A percentile compares a stretch with the other conserved stretches of the same genome.
These are phyloP conservation scores for Serpula lacrymans DNA, from an alignment of 768 basidiomycete genomes.

Conservation along the genomic window DNA sequence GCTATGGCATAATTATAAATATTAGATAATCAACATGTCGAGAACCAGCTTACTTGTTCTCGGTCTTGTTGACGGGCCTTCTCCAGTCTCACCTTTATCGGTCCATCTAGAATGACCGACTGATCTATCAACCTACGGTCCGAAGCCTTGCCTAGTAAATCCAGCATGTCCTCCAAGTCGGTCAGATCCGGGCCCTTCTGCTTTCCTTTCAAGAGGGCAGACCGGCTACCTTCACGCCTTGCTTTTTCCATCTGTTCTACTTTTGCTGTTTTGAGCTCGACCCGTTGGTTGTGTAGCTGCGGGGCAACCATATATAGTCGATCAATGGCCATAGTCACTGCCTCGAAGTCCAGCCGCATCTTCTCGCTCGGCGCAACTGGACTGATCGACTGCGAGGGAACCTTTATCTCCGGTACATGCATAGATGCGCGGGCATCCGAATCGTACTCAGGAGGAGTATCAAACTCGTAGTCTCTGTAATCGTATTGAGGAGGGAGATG, in stretches of 20 bases:
- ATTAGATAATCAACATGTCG: constrained; percentile 2
- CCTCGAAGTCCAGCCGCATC: constrained; percentile 81
- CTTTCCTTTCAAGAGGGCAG: constrained; percentile 36
- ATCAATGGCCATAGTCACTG: constrained; percentile 85
- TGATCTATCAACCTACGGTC: constrained; percentile 67
- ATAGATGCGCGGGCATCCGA: constrained; percentile 7
- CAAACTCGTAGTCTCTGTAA: constrained; percentile 16
- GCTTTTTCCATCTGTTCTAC: constrained; percentile 73
- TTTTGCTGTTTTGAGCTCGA: constrained; percentile 77
- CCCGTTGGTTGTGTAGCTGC: constrained; percentile 87
- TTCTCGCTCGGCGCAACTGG: constrained; percentile 57
- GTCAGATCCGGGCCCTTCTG: constrained; percentile 42
- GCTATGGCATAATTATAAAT: constrained; percentile 35
- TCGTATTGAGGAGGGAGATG: constrained; percentile 59
- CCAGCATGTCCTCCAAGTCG: constrained; percentile 71
- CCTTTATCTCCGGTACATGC: constrained; percentile 9
- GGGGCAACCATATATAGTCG: constrained; percentile 82
- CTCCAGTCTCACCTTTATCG: constrained; percentile 52
- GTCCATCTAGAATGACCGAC: constrained; percentile 62
- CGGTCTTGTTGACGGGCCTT: constrained; percentile 54
- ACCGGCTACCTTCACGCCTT: constrained; percentile 36
- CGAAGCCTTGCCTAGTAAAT: constrained; percentile 68
- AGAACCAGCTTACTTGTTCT: constrained; percentile 49
- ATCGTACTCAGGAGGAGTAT: constrained; percentile 25
- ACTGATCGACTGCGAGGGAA: constrained; percentile 3